Conservation (phyloP, 1,139 yeast species). For the Scheffersomyces quercinus region DNA sequence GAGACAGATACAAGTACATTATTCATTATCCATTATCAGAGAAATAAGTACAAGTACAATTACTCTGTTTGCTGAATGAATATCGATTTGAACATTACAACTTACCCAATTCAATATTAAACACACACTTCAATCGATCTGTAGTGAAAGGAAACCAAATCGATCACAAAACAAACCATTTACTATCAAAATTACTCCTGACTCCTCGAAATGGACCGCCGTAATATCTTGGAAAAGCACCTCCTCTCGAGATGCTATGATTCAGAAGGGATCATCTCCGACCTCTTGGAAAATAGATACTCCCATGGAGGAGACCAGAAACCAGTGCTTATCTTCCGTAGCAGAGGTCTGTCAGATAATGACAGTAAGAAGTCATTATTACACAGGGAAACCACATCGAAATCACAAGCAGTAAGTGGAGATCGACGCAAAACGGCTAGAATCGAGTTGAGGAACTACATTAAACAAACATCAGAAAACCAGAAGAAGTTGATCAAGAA, state of each 20-base stretch:
- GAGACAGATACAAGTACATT: too few relatives aligned
- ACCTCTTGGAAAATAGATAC: conserved; percentile 57
- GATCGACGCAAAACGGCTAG: conserved; percentile 36
- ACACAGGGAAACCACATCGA: conserved; percentile 12
- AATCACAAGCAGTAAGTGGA: conserved; percentile 10
- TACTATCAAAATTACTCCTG: too few relatives aligned
- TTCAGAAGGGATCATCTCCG: conserved; percentile 41
- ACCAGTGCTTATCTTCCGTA: conserved; percentile 30
- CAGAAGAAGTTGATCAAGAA: conserved; percentile 41
- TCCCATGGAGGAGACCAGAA: conserved; percentile 59
- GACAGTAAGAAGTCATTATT: conserved; percentile 15
- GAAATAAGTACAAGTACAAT: too few relatives aligned
- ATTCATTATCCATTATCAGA: too few relatives aligned
- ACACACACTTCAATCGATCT: too few relatives aligned
- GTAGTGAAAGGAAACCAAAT: too few relatives aligned
- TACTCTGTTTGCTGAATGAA: too few relatives aligned
- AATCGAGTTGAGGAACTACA: conserved; percentile 45
- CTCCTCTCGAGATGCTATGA: conserved; percentile 54
- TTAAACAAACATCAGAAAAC: conserved; percentile 33
- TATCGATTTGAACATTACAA: too few relatives aligned
- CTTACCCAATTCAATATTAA: too few relatives aligned
- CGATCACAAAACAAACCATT: too few relatives aligned
- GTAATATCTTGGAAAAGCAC: conserved; percentile 49
- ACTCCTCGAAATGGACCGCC: conserved; percentile 24
- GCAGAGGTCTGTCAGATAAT: conserved; percentile 7